A percentile compares a stretch with the other conserved stretches of the same genome.
These are phyloP conservation scores for Alternaria triticimaculans DNA, from an alignment of 2,329 filamentous ascomycete genomes.

Conservation along the genomic window DNA sequence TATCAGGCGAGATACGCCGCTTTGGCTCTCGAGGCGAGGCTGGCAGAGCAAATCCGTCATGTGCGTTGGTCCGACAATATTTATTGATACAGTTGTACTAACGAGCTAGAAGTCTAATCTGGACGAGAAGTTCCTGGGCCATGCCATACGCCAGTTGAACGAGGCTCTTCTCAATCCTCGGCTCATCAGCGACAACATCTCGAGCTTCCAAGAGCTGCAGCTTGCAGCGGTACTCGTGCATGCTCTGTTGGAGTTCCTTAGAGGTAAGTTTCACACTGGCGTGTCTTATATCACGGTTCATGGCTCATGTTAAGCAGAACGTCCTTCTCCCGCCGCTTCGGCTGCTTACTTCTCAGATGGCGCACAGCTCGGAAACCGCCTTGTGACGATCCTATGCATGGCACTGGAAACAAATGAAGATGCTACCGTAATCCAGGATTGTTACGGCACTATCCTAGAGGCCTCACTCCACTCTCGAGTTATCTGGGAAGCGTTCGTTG, in stretches of 20 bases:
- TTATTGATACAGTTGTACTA: conserved; percentile 8
- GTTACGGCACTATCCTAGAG: conserved; percentile 45
- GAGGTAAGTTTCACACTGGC: conserved; percentile 30
- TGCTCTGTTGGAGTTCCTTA: conserved; percentile 43
- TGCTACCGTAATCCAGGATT: conserved; percentile 24
- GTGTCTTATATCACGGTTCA: conserved; percentile 8
- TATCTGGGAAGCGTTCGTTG: conserved; percentile 45
- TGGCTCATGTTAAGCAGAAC: conserved; percentile 41
- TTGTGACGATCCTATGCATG: conserved; percentile 35
- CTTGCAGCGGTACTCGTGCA: conserved; percentile 38
- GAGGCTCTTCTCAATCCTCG: conserved; percentile 37
- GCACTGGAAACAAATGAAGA: conserved; percentile 26
- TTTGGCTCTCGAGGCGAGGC: conserved; percentile 34
- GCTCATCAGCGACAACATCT: conserved; percentile 31
- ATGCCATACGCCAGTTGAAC: conserved; percentile 39
- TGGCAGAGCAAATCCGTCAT: conserved; percentile 42
- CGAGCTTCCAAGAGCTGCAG: conserved; percentile 28
- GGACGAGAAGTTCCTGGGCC: conserved; percentile 41
- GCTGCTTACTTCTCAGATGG: conserved; percentile 43
- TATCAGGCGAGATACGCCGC: conserved; percentile 47
- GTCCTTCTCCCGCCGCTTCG: conserved; percentile 40
- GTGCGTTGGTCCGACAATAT: conserved; percentile 21
- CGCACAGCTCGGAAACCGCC: conserved; percentile 36
- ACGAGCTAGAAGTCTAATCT: conserved; percentile 32
- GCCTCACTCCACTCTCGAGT: conserved; percentile 43